Percentiles rank a stretch among this genome's conserved stretches.
Conservation (phyloP, 2,329 filamentous ascomycete genomes). For the Lachnellula willkommii region DNA sequence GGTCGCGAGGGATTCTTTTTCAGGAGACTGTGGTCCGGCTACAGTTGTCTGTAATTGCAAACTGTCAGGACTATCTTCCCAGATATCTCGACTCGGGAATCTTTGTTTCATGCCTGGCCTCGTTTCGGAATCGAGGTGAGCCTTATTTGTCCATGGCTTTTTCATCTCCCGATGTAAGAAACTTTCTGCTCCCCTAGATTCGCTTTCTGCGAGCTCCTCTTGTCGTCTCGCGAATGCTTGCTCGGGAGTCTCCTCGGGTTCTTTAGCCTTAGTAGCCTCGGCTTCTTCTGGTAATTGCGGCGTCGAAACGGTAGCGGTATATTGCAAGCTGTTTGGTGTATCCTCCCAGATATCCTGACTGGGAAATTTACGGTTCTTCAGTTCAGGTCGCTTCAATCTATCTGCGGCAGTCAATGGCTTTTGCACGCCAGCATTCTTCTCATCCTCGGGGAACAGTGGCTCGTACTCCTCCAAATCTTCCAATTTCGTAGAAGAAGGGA, state of each 20-base stretch:
- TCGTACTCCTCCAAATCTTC: conserved; percentile 94
- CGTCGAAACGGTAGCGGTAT: conserved; percentile 75
- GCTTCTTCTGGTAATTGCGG: conserved; percentile 57
- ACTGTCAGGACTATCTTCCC: conserved; percentile 90
- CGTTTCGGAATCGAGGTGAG: conserved; percentile 46
- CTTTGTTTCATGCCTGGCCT: conserved; percentile 59
- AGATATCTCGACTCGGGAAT: conserved; percentile 88
- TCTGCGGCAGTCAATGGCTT: conserved; percentile 48
- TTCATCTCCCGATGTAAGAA: conserved; percentile 50
- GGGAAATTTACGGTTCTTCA: conserved; percentile 69
- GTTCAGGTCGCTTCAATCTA: conserved; percentile 49
- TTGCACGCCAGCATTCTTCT: conserved; percentile 43
- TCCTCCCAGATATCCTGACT: conserved; percentile 98
- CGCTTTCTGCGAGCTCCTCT: conserved; percentile 58
- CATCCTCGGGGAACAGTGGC: conserved; percentile 82
- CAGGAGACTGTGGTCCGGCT: conserved; percentile 46
- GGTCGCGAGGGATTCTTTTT: conserved; percentile 36
- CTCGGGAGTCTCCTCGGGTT: conserved; percentile 45
- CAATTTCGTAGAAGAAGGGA: conserved; percentile 60
- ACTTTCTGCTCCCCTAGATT: conserved; percentile 42
- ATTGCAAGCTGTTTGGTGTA: conserved; percentile 76
- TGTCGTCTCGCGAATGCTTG: conserved; percentile 62
- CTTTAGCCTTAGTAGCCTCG: conserved; percentile 10
- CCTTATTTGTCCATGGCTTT: conserved; percentile 44
- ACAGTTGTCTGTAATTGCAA: conserved; percentile 69